Conservation (phyloP, 805 yeast genomes). For the Lipomyces sp. region DNA sequence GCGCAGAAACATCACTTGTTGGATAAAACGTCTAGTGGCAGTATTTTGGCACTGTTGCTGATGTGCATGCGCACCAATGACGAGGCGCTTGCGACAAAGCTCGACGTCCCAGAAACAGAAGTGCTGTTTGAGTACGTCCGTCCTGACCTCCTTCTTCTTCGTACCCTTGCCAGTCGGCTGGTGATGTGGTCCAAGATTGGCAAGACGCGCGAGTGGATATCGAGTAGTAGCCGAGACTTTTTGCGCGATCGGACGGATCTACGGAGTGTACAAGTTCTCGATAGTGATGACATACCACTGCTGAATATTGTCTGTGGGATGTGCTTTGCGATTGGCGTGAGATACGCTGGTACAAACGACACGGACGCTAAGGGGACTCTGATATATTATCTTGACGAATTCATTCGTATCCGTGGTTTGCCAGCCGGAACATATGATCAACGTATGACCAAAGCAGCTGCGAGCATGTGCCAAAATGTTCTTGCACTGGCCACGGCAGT, state of each 20-base stretch:
- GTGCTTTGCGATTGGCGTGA: slow-evolving; percentile 69
- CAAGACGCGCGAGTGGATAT: slow-evolving; percentile 53
- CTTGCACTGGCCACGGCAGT: slow-evolving; percentile 64
- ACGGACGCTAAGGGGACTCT: slow-evolving; percentile 53
- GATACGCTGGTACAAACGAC: slow-evolving; percentile 69
- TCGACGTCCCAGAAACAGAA: slow-evolving; percentile 56
- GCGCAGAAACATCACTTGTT: slow-evolving; percentile 55
- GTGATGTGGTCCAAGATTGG: slow-evolving; percentile 71
- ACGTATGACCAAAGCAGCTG: slow-evolving; percentile 52
- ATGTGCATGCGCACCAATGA: slow-evolving; percentile 70
- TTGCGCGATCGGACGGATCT: slow-evolving; percentile 33
- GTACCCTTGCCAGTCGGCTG: slow-evolving; percentile 61
- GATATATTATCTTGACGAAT: slow-evolving; percentile 52
- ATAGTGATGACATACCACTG: slow-evolving; percentile 60
- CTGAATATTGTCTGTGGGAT: slow-evolving; percentile 71
- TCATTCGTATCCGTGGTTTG: slow-evolving; percentile 45
- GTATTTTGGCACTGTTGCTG: slow-evolving; percentile 69
- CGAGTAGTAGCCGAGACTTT: slow-evolving; percentile 51
- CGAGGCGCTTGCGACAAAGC: slow-evolving; percentile 54
- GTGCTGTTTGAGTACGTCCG: slow-evolving; percentile 65
- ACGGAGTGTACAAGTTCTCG: slow-evolving; percentile 35
- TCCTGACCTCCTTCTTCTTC: slow-evolving; percentile 69
- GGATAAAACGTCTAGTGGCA: slow-evolving; percentile 67
- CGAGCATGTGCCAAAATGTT: slow-evolving; percentile 55
- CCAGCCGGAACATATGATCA: slow-evolving; percentile 55